Base-by-base conservation (phyloP, 2,329 filamentous ascomycete species). In the Talaromyces verruculosus region DNA sequence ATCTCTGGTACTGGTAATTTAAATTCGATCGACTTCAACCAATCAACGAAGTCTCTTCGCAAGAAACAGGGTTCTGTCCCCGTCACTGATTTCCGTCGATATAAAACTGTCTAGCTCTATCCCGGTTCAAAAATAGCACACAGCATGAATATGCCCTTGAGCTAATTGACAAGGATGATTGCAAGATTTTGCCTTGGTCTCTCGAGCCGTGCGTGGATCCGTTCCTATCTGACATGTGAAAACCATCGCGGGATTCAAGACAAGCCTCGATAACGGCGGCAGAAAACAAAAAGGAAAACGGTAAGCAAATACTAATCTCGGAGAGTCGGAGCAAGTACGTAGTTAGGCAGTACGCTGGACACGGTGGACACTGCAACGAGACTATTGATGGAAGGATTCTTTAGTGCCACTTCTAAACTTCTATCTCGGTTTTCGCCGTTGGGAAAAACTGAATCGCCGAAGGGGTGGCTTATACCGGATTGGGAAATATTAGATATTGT, bases 1-100 rank as follows among this genome's bases (percentile, higher is more conserved):
- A 60, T 60, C 57, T 30, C 7, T 37, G 57, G 57, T 59, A 59
- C 57, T 43, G 57, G 39, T n/a, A 43, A 60, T 45, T 45, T n/a
- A 28, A 60, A 33, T 6, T 19, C 6, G 6, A 1, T 5, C 10
- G 13, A 2, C 3, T 10, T 11, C 19, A 45, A 19, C 53, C 53
- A 57, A 57, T 57, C 53, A 57, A 6, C 33, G 19, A 22, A 10
- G 15, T 2, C 3, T 7, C 10, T 3, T 15, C 13, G 5, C 33
- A 5, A 37, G 33, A 25, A 57, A 25, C 33, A 37, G 25, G 30
- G 53, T 55, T 13, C 30, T 22, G 53, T 37, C 5, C 30, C 33
- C 17, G 33, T 37, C 53, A 25, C 5, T 51, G 47, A 49, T 25
- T 17, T 28, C 45, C 45, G 8, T 57, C 33, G 33, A 37, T 57